phyloP scores from a whole-genome alignment of 768 basidiomycete genomes.

The Erythrobasidium yunnanense region DNA sequence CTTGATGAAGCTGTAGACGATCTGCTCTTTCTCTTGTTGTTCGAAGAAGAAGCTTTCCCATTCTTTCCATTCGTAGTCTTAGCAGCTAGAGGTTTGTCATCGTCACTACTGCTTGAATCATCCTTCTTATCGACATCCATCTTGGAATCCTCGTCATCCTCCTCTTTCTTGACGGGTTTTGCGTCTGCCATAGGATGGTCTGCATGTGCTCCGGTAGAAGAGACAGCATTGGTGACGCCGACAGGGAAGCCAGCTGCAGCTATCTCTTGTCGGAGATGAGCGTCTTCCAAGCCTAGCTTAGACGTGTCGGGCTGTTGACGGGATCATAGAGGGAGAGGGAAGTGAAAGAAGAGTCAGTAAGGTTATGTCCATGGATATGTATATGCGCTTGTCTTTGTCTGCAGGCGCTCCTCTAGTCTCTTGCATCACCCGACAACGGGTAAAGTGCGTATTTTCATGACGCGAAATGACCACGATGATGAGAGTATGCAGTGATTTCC shows the following conservation, averaged over 20 bases:
- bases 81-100: conserved; percentile 43
- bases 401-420: too few species aligned
- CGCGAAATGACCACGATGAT: too few species aligned
- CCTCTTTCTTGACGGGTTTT: conserved; percentile 25
- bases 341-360: too few species aligned
- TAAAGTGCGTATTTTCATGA: too few species aligned
- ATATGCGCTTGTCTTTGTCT: too few species aligned
- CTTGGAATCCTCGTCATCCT: conserved; percentile 36
- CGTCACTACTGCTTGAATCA: conserved; percentile 32
- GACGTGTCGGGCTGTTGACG: not conserved
- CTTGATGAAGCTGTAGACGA: not conserved
- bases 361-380: too few species aligned
- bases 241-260: conserved; percentile 16
- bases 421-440: too few species aligned
- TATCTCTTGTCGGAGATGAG: conserved; percentile 18
- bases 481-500: too few species aligned
- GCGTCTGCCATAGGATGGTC: not conserved
- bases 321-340: too few species aligned
- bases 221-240: not conserved
- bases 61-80: not conserved
- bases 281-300: conserved; percentile 5
- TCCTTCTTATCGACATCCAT: conserved; percentile 41
- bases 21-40: conserved; percentile 2
- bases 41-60: conserved; percentile 3
- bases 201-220: conserved; percentile 13